Conservation (phyloP, 176 grass and related monocot genomes). For the Triticum aestivum region DNA sequence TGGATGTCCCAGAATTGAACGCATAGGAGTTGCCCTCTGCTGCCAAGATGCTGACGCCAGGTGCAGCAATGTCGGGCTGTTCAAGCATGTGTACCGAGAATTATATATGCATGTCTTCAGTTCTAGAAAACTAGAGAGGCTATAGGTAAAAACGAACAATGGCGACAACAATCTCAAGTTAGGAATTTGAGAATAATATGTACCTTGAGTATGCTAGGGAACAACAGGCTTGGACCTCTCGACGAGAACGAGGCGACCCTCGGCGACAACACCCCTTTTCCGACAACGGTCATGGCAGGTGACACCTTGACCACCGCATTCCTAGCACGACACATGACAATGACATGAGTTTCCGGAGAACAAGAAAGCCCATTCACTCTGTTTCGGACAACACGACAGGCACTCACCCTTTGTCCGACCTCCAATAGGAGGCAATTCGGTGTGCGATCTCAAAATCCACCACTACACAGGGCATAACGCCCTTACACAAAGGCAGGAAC, state of each 20-base stretch:
- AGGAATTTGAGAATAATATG: not conserved
- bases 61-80: conserved; percentile 29
- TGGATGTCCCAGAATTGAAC: not conserved
- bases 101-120: not conserved
- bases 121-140: not conserved
- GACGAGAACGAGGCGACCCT: not conserved
- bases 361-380: not conserved
- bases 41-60: not conserved
- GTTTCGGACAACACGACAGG: not conserved
- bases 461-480: not conserved
- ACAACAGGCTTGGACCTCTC: not conserved
- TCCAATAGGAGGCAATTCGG: not conserved
- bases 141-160: not conserved
- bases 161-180: not conserved
- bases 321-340: not conserved
- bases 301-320: not conserved
- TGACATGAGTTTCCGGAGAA: not conserved
- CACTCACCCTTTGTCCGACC: not conserved
- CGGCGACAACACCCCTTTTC: not conserved
- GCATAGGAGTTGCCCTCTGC: fast-evolving
- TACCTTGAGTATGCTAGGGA: not conserved
- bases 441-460: conserved; percentile 10
- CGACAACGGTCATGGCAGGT: not conserved
- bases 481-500: fast-evolving
- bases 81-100: not conserved